Evolutionary conservation across 345 rosid genomes (phyloP).

Genomic region (Linum trigynum): DNA sequence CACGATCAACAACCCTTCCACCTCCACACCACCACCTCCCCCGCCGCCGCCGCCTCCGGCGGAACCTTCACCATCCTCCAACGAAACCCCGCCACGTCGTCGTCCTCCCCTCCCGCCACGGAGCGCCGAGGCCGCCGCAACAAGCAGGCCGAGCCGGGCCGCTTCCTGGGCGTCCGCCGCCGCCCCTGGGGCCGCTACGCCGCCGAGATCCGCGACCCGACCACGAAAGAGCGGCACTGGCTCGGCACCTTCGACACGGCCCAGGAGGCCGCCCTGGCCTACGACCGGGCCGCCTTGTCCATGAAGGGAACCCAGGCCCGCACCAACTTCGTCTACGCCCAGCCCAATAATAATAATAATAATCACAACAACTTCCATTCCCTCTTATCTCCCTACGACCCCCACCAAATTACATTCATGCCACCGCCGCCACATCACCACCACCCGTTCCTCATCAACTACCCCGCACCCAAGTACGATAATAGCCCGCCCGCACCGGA

Average conservation of each 20-base stretch:
- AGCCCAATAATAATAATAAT: conserved; percentile 6
- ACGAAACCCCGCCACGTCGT: conserved; percentile 42
- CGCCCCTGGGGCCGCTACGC: conserved; percentile 98
- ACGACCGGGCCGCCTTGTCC: conserved; percentile 92
- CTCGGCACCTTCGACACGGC: conserved; percentile 97
- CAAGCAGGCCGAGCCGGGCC: conserved; percentile 77
- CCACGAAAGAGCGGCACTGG: conserved; percentile 97
- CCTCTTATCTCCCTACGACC: conserved; percentile 39
- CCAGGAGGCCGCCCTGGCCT: conserved; percentile 94
- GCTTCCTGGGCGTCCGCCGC: conserved; percentile 83
- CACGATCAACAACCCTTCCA: neutral
- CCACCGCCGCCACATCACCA: conserved; percentile 23
- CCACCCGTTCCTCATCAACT: conserved; percentile 10
- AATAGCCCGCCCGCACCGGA: conserved; percentile 20
- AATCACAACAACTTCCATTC: conserved; percentile 29
- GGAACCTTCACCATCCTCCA: conserved; percentile 41
- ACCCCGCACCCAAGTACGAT: conserved; percentile 10
- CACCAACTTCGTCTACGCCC: conserved; percentile 69
- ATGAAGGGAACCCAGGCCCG: conserved; percentile 93
- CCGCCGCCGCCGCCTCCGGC: conserved; percentile 24
- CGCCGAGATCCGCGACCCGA: conserved; percentile 91
- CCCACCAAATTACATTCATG: conserved; percentile 32
- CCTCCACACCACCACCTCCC: conserved; percentile 14
- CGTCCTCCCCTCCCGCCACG: conserved; percentile 34
- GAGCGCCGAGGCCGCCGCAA: conserved; percentile 68